Evolutionary conservation across 2,329 filamentous ascomycete species (phyloP), one percentile per base, ranked within the genome.

Genomic region (Westerdykella ornata): DNA sequence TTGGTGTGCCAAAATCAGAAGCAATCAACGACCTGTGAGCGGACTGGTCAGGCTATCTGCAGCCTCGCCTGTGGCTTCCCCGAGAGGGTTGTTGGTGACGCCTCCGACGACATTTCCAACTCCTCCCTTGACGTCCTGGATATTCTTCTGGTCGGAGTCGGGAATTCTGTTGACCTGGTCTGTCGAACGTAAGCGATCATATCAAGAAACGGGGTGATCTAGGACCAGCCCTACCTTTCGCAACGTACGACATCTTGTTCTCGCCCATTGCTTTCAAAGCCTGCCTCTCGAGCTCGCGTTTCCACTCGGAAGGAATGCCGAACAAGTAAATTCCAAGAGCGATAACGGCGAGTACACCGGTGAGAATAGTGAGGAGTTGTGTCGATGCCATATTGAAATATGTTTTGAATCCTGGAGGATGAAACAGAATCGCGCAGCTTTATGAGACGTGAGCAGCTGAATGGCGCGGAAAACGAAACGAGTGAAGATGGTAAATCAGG

Each of bases 221-320:
- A 26, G 11, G 39, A 22, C 7, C 14, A 3, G 12, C 46, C 47
- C 31, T 42, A 64, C 66, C 65, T 49, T 68, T 67, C 45, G 62
- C 53, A 31, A 67, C 45, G 47, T 68, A 68, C 13, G 63, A 67
- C 47, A 66, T 62, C 52, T 74, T 73, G 60, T 74, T 74, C 53
- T 74, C 71, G 44, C 72, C 72, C 70, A 74, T 73, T n/a, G 70
- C 72, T 48, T 72, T 59, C 30, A 74, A 60, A 3, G 70, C 72
- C 41, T 67, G 59, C 20, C 66, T 60, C 49, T 74, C 69, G 46
- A 73, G 56, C 46, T 68, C 62, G 41, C 68, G 67, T 59, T 74
- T 73, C 42, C 68, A 48, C 45, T 70, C 66, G 0, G 67, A 65
- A 2, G 71, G 69, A 39, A 74, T 69, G 35, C 72, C 72, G 53